These are phyloP conservation scores for Gloeostereum incarnatum DNA, from an alignment of 768 basidiomycete genomes.

Conservation along the genomic window DNA sequence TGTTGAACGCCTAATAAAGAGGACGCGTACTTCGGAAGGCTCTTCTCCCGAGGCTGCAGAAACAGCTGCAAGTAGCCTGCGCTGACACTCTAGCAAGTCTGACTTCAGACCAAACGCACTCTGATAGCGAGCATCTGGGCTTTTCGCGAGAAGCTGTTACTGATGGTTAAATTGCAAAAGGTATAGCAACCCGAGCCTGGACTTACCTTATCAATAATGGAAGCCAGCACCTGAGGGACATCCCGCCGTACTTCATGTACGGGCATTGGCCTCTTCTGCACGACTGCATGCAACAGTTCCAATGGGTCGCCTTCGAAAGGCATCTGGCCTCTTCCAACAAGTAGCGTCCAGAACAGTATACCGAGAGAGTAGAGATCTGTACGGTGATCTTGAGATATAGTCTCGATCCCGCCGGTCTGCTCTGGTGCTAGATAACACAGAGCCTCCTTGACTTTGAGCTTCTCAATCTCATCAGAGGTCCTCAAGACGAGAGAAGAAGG, in stretches of 20 bases:
- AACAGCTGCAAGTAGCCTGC: conserved; percentile 49
- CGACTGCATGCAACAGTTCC: conserved; percentile 62
- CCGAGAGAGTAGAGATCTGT: conserved; percentile 72
- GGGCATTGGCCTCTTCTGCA: conserved; percentile 65
- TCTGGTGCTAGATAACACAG: conserved; percentile 70
- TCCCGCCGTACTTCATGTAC: conserved; percentile 70
- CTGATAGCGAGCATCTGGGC: conserved; percentile 61
- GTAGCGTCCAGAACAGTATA: conserved; percentile 63
- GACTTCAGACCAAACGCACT: conserved; percentile 61
- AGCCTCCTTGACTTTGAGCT: conserved; percentile 66
- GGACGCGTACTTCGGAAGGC: conserved; percentile 37
- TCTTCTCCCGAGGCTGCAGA: conserved; percentile 47
- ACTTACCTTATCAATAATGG: conserved; percentile 58
- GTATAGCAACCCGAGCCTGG: background rate
- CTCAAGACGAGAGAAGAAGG: conserved; percentile 61
- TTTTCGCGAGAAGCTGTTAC: conserved; percentile 53
- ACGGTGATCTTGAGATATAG: conserved; percentile 61
- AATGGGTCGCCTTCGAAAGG: conserved; percentile 52
- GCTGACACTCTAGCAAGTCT: conserved; percentile 63
- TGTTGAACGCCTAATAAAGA: background rate
- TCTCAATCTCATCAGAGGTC: conserved; percentile 50
- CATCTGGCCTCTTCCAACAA: conserved; percentile 62
- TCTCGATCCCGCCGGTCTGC: conserved; percentile 68
- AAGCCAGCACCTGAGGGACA: conserved; percentile 60
- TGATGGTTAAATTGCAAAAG: conserved; percentile 5